Base-by-base conservation (phyloP, 2,329 filamentous ascomycete species). In the Fusarium incarnatum region DNA sequence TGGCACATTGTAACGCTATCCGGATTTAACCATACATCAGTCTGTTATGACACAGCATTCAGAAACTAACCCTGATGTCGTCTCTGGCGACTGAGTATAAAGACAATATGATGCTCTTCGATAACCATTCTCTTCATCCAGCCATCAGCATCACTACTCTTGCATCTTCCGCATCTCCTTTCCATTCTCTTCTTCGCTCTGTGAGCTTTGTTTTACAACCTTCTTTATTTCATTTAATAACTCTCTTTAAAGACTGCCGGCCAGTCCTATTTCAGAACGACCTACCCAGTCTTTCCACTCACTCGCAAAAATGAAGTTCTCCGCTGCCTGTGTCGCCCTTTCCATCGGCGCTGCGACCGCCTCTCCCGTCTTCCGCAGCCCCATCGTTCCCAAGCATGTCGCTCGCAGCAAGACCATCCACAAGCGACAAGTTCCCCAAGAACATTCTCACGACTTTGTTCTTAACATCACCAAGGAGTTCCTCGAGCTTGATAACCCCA, bases 391-490 rank as follows among this genome's bases (percentile, higher is more conserved):
- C 30, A 28, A 56, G 20, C 30, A 45, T 20, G 45, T 37, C 12
- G 22, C 52, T 9, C 48, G 42, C 20, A 42, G 48, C 49, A 41
- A 52, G 49, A 48, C 46, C 23, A 22, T 57, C 22, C 54, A 42
- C 15, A 64, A 64, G 45, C 61, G 61, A 45, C 44, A 64, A 5
- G 61, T 64, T 16, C 61, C 61, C 0, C 61, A 64, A 22, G 61
- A 64, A 44, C 61, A 64, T 4, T 64, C 61, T 0, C 61, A 64
- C 8, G 61, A 64, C 3, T 16, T 64, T 30, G 61, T 41, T 13
- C 27, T 64, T 5, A 64, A 30, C 7, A 49, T 64, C 13, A 64
- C 60, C 2, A 42, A 60, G 1, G 61, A 64, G 30, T 45, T 64
- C 11, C 44, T 64, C 2, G 47, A 30, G 1, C 59, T 64, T 4